These are phyloP conservation scores for Coniochaeta sp. DNA, from an alignment of 2,329 filamentous ascomycete genomes.

Conservation along the genomic window DNA sequence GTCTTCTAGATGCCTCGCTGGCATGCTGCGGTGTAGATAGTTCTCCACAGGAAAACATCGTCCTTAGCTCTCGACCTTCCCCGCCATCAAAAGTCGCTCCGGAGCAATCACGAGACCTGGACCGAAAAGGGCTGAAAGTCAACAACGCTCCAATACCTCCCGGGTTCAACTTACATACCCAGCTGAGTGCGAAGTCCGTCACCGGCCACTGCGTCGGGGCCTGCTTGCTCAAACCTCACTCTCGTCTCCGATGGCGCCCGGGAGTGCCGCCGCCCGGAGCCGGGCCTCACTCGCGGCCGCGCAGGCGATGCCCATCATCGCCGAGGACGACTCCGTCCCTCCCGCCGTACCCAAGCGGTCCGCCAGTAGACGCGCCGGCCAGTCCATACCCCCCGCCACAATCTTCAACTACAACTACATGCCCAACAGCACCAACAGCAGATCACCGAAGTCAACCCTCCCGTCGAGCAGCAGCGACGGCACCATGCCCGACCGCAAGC, in stretches of 20 bases:
- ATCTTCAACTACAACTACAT: background rate
- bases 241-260: background rate
- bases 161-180: background rate
- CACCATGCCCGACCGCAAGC: background rate
- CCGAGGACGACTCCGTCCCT: conserved; percentile 5
- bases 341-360: background rate
- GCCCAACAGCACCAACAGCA: background rate
- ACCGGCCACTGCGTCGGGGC: too few species aligned
- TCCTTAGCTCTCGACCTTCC: background rate
- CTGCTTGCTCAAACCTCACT: background rate
- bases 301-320: conserved; percentile 6
- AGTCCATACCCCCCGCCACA: background rate
- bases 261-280: background rate
- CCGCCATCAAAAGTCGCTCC: too few species aligned
- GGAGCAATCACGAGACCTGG: too few species aligned
- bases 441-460: too few species aligned
- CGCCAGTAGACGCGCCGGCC: background rate
- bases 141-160: background rate
- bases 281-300: background rate
- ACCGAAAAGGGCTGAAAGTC: too few species aligned
- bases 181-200: background rate
- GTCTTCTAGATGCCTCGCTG: too few species aligned
- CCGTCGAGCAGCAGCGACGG: background rate
- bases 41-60: background rate
- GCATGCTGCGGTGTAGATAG: background rate